Evolutionary conservation across 176 grass and related monocot species (phyloP).

Genomic region (Paspalum vaginatum): DNA sequence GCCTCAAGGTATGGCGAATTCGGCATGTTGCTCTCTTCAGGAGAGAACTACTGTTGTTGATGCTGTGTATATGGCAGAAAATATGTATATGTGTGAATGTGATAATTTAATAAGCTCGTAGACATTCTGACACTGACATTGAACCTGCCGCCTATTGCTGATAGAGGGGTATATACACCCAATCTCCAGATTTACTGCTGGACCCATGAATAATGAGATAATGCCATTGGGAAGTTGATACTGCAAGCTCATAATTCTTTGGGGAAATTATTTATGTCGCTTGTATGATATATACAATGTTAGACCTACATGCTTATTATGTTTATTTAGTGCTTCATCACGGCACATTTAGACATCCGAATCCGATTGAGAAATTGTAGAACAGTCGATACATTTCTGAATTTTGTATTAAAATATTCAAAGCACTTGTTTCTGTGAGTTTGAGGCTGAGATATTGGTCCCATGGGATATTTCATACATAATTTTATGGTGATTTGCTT

Average conservation of each 20-base stretch:
- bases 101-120: not conserved
- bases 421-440: not conserved
- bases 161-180: not conserved
- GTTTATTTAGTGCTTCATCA: not conserved
- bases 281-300: not conserved
- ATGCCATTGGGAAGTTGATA: not conserved
- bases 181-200: not conserved
- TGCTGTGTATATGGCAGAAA: not conserved
- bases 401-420: too few species aligned
- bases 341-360: too few species aligned
- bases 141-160: not conserved
- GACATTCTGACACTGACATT: not conserved
- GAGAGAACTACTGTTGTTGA: not conserved
- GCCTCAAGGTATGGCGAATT: constrained; percentile 75
- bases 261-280: not conserved
- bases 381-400: too few species aligned
- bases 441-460: constrained; percentile 17
- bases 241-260: not conserved
- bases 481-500: not conserved
- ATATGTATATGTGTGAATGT: not conserved
- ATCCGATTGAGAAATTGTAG: too few species aligned
- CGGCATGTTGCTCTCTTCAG: not conserved
- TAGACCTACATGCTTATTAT: not conserved
- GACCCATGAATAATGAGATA: not conserved
- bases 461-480: not conserved